Conservation (phyloP, 352 stramenopile species). For the Phytophthora macrochlamydospora region DNA sequence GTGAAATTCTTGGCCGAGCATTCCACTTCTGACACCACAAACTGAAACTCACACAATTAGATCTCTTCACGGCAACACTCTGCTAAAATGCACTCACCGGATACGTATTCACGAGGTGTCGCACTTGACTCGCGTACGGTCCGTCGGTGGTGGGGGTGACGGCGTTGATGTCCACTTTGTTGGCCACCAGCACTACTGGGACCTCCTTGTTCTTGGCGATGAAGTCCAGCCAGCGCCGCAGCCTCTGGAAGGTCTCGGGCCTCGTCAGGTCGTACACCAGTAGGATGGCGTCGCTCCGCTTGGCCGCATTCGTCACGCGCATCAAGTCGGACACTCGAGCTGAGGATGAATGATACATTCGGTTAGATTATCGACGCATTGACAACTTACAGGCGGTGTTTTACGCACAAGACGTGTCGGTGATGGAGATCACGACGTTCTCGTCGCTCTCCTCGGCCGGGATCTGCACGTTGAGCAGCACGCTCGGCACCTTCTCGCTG, state of each 20-base stretch:
- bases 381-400: neutral
- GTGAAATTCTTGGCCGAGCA: slow-evolving; percentile 91
- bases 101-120: slow-evolving; percentile 73
- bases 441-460: slow-evolving; percentile 89
- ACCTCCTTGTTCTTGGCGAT: slow-evolving; percentile 89
- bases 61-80: neutral
- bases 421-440: slow-evolving; percentile 91
- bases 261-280: slow-evolving; percentile 88
- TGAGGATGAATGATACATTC: slow-evolving; percentile 13
- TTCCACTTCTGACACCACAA: slow-evolving; percentile 82
- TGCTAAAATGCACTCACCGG: slow-evolving; percentile 37
- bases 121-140: slow-evolving; percentile 74
- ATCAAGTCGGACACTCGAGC: slow-evolving; percentile 81
- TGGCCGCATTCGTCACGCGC: slow-evolving; percentile 84
- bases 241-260: slow-evolving; percentile 83
- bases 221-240: slow-evolving; percentile 86
- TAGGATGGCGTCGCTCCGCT: slow-evolving; percentile 86
- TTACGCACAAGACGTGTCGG: slow-evolving; percentile 81
- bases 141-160: slow-evolving; percentile 63
- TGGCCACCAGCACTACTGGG: slow-evolving; percentile 87
- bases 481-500: slow-evolving; percentile 85
- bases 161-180: slow-evolving; percentile 88
- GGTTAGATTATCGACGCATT: too few relatives aligned
- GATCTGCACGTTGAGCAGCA: slow-evolving; percentile 90
- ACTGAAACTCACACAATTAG: slow-evolving; percentile 35